A percentile compares a stretch with the other conserved stretches of the same genome.
These are phyloP conservation scores for Galeopsis tetrahit DNA, from an alignment of 257 asterid species.

Conservation along the genomic window DNA sequence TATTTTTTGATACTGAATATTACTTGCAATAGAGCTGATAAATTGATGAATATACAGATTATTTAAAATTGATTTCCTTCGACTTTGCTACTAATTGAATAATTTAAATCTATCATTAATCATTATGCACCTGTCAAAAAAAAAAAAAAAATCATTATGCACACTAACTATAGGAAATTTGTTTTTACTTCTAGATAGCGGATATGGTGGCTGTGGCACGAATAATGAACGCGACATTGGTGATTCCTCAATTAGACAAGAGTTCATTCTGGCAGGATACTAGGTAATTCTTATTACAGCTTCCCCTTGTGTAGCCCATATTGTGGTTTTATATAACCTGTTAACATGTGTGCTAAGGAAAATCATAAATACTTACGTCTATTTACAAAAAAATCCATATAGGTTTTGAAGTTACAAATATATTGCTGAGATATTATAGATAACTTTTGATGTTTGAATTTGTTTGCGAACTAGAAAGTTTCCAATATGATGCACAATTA, in stretches of 20 bases:
- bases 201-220: slow-evolving; percentile 99
- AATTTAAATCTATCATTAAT: background rate
- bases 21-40: slow-evolving; percentile 17
- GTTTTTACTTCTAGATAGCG: slow-evolving; percentile 71
- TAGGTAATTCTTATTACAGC: slow-evolving; percentile 56
- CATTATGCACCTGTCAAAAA: background rate
- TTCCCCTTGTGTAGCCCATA: background rate
- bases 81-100: slow-evolving; percentile 42
- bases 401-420: background rate
- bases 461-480: background rate
- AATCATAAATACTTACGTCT: background rate
- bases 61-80: background rate
- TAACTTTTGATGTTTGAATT: background rate
- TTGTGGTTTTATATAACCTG: slow-evolving; percentile 10
- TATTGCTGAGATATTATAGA: background rate
- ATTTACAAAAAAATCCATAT: background rate
- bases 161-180: slow-evolving; percentile 9
- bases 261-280: slow-evolving; percentile 95
- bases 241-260: slow-evolving; percentile 91
- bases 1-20: slow-evolving; percentile 13
- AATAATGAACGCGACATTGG: slow-evolving; percentile 88
- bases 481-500: background rate
- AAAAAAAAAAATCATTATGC: background rate
- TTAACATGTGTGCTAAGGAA: background rate
- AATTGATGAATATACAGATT: slow-evolving; percentile 5